Evolutionary conservation across 257 asterid genomes (phyloP), one percentile per base, ranked within the genome.

Genomic region (Handroanthus guayacan): DNA sequence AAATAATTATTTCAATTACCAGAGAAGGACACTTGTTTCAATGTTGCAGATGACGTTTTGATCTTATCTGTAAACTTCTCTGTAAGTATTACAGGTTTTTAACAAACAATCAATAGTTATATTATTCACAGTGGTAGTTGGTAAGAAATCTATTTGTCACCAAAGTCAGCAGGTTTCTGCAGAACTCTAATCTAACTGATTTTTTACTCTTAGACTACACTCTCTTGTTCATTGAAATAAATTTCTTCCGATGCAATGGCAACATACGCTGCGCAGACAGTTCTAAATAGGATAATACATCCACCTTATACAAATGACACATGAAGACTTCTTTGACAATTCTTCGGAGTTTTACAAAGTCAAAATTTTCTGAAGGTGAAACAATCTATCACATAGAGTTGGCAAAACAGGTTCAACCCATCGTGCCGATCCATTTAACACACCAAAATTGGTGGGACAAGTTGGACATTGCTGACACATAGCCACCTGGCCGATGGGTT

Each of bases 41-140:
- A 67, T 62, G 20, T 62, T 50, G 78, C 74, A 68, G 45, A 45
- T 4, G 56, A 44, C 20, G 45, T 10, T 43, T 8, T 55, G 48
- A 20, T 54, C 55, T 58, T 54, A 36, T 67, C 38, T 58, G 50
- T n/a, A 69, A 52, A 56, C 62, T 54, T 69, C 67, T 14, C 39
- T 31, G 18, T 5, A 6, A 62, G 34, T 71, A 43, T 65, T 38
- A 31, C 75, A 67, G 75, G 71, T 78, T 67, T 71, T 69, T 64
- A 62, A 47, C 58, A 55, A 57, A 12, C n/a, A 13, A 55, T 10
- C 56, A 37, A 62, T 63, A 7, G 36, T 18, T 45, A 25, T 25
- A 25, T 25, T 25, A 25, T 25, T 25, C 31, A 25, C 31, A 25
- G 31, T 25, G 31, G 31, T 25, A 25, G 31, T 25, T 25, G 31